Evolutionary conservation across 495 filamentous ascomycete species (phyloP), one percentile per base, ranked within the genome.

Genomic region (Neurospora africana): DNA sequence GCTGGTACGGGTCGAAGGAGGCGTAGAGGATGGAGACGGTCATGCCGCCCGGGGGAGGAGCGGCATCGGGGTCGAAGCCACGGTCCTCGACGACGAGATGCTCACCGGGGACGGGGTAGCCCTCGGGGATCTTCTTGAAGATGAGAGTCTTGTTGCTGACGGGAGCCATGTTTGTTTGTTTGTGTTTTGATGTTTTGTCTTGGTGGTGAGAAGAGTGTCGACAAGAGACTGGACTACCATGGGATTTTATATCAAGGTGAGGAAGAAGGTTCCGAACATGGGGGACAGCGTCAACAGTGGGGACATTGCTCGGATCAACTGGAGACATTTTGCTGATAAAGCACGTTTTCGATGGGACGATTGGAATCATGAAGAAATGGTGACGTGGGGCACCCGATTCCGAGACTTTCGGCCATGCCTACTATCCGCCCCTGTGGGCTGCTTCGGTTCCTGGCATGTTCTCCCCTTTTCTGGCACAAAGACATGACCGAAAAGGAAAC

Each of bases 1-100:
- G 91, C 82, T 91, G 89, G 85, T 97, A 97, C 9, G 94, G 94
- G 83, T 98, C 94, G 81, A 91, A 92, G 72, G 93, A 96, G 80
- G 89, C 85, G 79, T 91, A 93, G 78, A 91, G 86, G 73, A 91
- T 91, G 79, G 91, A 88, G 71, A 90, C 78, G 41, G 89, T 88
- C 36, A 97, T 77, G 39, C 94, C 93, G 73, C 91, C 89, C 40
- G 85, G 74, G 9, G 92, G 92, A 35, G 90, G 86, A 1, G 85
- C 74, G 37, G 87, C 83, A n/a, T 87, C 81, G 72, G 88, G 78
- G 80, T 95, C 92, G 81, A 95, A 90, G 13, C 83, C 79, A 40
- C 84, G 85, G 68, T 86, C 77, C 80, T 96, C 91, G 70, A 96
- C 75, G n/a, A 78, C 80, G 43, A 97, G 84, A 78, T 98, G 81